Percentiles rank a stretch among this genome's conserved stretches.
These are phyloP conservation scores for Betula pendula DNA, from an alignment of 306 rosid species.

Conservation along the genomic window DNA sequence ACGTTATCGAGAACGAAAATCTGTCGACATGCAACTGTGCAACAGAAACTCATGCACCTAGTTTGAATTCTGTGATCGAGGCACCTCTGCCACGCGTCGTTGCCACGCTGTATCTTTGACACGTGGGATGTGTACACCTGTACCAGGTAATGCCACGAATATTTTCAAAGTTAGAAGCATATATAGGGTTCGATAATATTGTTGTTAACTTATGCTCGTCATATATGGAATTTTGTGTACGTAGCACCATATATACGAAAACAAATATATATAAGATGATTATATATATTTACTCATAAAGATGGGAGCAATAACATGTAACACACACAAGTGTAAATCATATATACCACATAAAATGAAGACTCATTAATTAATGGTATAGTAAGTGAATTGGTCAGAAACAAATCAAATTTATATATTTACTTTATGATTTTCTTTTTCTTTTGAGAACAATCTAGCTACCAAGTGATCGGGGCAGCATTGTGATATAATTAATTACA, in stretches of 20 bases:
- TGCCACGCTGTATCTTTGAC: slow-evolving; percentile 40
- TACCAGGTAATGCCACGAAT: slow-evolving; percentile 15
- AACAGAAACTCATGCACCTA: not conserved
- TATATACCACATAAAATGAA: too few relatives aligned
- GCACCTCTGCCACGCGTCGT: slow-evolving; percentile 5
- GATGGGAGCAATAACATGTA: too few relatives aligned
- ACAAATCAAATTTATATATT: too few relatives aligned
- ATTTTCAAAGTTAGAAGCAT: not conserved
- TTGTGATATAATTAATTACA: too few relatives aligned
- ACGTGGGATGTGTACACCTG: slow-evolving; percentile 25
- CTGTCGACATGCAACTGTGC: not conserved
- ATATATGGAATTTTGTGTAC: not conserved
- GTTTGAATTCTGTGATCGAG: not conserved
- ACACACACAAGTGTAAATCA: too few relatives aligned
- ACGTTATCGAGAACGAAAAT: not conserved
- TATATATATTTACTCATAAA: too few relatives aligned
- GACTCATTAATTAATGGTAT: too few relatives aligned
- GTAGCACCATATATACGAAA: not conserved
- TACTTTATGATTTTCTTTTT: too few relatives aligned
- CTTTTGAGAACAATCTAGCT: too few relatives aligned
- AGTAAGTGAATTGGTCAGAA: too few relatives aligned
- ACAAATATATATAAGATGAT: not conserved
- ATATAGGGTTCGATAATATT: not conserved
- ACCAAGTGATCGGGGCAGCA: too few relatives aligned
- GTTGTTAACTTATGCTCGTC: not conserved